These are phyloP conservation scores for Recurvomyces mirabilis DNA, from an alignment of 495 filamentous ascomycete genomes.

Conservation along the genomic window DNA sequence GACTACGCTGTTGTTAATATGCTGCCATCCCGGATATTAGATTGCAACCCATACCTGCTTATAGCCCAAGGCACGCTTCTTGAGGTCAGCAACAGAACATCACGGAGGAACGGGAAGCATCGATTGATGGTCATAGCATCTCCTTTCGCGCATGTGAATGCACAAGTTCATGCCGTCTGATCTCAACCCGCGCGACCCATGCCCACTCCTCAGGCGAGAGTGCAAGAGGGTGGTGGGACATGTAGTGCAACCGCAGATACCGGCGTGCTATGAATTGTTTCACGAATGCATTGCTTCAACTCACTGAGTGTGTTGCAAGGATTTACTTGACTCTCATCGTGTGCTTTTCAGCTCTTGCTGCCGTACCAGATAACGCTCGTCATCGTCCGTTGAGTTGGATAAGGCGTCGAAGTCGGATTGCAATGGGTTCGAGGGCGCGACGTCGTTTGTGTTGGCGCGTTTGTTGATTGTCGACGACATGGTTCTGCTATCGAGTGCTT, in stretches of 20 bases:
- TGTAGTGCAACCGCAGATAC: slow-evolving; percentile 18
- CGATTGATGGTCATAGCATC: slow-evolving; percentile 25
- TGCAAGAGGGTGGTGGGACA: slow-evolving; percentile 11
- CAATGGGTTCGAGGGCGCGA: slow-evolving; percentile 22
- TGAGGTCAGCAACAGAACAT: slow-evolving; percentile 8
- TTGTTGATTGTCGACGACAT: not conserved
- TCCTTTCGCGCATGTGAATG: slow-evolving; percentile 29
- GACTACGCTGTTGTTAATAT: slow-evolving; percentile 14
- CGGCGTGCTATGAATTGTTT: slow-evolving; percentile 26
- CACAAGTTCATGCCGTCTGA: slow-evolving; percentile 29
- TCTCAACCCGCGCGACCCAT: slow-evolving; percentile 22
- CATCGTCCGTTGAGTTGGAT: slow-evolving; percentile 21
- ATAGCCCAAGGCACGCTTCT: slow-evolving; percentile 22
- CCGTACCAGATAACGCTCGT: slow-evolving; percentile 27
- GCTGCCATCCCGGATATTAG: not conserved
- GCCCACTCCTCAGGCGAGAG: slow-evolving; percentile 7
- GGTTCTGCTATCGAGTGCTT: not conserved
- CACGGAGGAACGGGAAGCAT: slow-evolving; percentile 10
- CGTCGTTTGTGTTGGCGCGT: no score
- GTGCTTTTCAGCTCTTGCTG: not conserved
- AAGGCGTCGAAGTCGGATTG: slow-evolving; percentile 23
- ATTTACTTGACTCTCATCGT: slow-evolving; percentile 4
- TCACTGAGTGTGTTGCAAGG: slow-evolving; percentile 17
- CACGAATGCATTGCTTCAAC: slow-evolving; percentile 14
- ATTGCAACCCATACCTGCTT: slow-evolving; percentile 20